Base-by-base conservation (phyloP, 768 basidiomycete species). In the Naganishia vaughanmartiniae region DNA sequence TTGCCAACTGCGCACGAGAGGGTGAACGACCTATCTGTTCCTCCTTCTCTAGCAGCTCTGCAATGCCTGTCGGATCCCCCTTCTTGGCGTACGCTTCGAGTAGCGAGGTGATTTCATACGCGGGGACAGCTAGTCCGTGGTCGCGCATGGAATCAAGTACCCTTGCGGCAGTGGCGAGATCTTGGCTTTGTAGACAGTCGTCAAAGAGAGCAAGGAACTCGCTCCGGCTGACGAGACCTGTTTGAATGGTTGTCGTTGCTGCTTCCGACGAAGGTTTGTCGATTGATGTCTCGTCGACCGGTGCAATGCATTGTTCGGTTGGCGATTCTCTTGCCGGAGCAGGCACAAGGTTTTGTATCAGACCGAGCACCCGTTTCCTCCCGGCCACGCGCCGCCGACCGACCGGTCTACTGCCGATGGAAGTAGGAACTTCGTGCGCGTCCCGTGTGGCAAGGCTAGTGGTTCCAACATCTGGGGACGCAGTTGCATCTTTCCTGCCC, bases 131-230 rank as follows among this genome's bases (percentile, higher is more conserved):
- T n/a, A 65, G 5, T 12, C 68, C 66, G 53, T 71, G 57, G 11
- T 54, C 58, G 30, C 39, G 55, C 60, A 92, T 81, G 0, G 89
- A 77, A 0, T 76, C 73, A 24, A 86, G 86, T 6, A 88, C 56
- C 0, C 83, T 73, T 0, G 83, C 82, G 65, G 84, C 85, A 0
- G 86, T 81, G 79, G 21, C 83, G 78, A 10, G 91, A 76, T 1
- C 84, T 82, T 1, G 76, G 74, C 72, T 88, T 85, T 0, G 86
- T 87, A 0, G 87, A 53, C 82, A 84, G 57, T 83, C 75, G 19
- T 87, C 83, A 3, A 89, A 80, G 6, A 89, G 79, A 0, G 86
- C 85, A 53, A 84, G 81, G 81, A 86, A 87, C 76, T 90, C 88
- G 12, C 79, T 72, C 21, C 80, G 56, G 0, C 87, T 84, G 24